A percentile compares a stretch with the other conserved stretches of the same genome.
Evolutionary conservation across 768 basidiomycete species (phyloP).

Genomic region (Boletus subcaerulescens): DNA sequence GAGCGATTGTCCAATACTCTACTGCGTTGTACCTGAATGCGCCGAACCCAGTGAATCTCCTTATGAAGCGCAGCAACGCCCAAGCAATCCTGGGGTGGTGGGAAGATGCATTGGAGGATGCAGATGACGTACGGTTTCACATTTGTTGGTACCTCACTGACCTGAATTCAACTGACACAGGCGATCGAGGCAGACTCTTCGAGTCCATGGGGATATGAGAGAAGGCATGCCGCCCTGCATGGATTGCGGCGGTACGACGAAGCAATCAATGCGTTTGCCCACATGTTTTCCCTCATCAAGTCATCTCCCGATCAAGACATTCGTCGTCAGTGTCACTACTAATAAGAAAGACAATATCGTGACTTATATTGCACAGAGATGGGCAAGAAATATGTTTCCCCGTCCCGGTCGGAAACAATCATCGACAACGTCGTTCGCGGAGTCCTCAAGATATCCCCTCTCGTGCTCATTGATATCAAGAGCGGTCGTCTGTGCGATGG

Average conservation of each 20-base stretch:
- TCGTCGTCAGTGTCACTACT: background rate
- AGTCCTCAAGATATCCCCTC: background rate
- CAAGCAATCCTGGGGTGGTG: background rate
- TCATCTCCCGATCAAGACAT: background rate
- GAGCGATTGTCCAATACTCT: background rate
- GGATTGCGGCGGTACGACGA: background rate
- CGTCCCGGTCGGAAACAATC: background rate
- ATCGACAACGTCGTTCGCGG: background rate
- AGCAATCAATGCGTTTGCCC: background rate
- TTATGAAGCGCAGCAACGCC: conserved; percentile 8
- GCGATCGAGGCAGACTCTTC: background rate
- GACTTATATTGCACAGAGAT: background rate
- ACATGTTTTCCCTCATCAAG: conserved; percentile 1
- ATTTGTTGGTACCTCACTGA: fast-evolving
- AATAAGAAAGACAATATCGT: background rate
- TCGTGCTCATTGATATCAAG: background rate
- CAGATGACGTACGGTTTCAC: conserved; percentile 4
- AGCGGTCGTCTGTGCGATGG: background rate
- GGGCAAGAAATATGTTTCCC: background rate
- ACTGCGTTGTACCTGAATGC: too few species aligned
- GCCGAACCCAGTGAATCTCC: background rate
- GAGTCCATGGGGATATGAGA: background rate
- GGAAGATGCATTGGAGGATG: conserved; percentile 9
- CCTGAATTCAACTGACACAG: background rate
- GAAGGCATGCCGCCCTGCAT: conserved; percentile 2